Evolutionary conservation across 2,329 filamentous ascomycete species (phyloP), one percentile per base, ranked within the genome.

Genomic region (Fusarium sp.): DNA sequence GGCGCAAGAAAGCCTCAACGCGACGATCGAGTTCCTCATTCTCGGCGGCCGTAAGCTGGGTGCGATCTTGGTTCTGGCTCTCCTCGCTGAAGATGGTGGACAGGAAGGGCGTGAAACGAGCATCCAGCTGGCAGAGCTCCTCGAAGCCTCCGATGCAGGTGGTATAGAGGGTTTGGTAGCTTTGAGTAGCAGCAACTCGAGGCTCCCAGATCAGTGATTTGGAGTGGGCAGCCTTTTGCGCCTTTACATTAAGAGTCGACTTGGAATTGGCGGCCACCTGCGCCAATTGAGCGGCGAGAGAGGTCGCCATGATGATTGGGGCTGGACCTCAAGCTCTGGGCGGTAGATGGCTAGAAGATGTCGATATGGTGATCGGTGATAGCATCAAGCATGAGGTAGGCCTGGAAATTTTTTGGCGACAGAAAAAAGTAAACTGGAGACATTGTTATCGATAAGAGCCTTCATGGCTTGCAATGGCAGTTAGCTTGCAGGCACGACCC

Each of bases 141-240:
- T 94, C 90, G 77, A 95, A 99, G 3, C 94, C 96, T 76, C 97
- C 93, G 72, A 90, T 85, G 78, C 95, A 98, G 78, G 97, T 88
- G 60, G 92, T 88, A 79, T 92, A 98, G 62, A 99, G 87, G 7
- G 91, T 92, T 77, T 97, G 93, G 80, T 95, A 97, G 76, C 91
- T 96, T 83, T 99, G 96, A 18, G 90, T 90, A 8, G 92, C 91
- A 53, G 96, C 96, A 74, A 95, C 86, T 77, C 90, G 89, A 65
- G 92, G 88, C 75, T 97, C 94, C 84, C 97, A 99, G 64, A 99
- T 93, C 67, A 99, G 84, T 56, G 96, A 99, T 81, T 98, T 95
- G 71, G 93, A 93, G 82, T 99, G 96, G 69, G 93, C 90, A 66
- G 92, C 89, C 81, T 94, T 95, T 83, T 98, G 94, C 76, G 94